phyloP scores from a whole-genome alignment of 2,329 filamentous ascomycete genomes.

The Trichoderma sp. region DNA sequence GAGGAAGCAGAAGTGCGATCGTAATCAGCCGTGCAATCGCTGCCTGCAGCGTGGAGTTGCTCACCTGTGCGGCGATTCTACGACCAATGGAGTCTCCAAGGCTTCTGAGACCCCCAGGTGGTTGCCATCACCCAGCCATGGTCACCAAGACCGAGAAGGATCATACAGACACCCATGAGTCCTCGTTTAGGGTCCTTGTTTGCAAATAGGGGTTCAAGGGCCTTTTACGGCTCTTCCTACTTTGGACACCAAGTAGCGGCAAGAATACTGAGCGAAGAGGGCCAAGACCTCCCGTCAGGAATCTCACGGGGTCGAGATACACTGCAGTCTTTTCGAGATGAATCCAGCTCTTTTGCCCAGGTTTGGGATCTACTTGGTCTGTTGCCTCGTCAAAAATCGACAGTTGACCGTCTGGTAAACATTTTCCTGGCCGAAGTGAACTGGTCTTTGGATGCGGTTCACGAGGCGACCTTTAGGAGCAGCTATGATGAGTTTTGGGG shows the following conservation, averaged over 20 bases:
- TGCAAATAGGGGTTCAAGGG: not conserved
- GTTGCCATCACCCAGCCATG: not conserved
- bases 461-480: not conserved
- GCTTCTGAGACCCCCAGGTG: not conserved
- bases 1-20: constrained; percentile 13
- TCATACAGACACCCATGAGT: constrained; percentile 6
- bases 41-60: constrained; percentile 14
- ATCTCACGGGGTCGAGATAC: constrained; percentile 7
- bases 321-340: constrained; percentile 3
- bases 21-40: constrained; percentile 10
- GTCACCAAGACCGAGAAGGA: not conserved
- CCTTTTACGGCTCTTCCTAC: constrained; percentile 12
- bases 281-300: not conserved
- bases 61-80: constrained; percentile 1
- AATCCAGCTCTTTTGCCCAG: constrained; percentile 6
- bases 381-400: not conserved
- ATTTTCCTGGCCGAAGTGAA: not conserved
- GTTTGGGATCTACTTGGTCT: constrained; percentile 5
- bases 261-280: constrained; percentile 8
- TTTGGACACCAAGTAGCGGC: constrained; percentile 8
- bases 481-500: constrained; percentile 14
- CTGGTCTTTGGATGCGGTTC: constrained; percentile 13
- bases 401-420: not conserved
- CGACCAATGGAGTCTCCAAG: not conserved
- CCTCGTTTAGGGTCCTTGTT: constrained; percentile 2